Conservation (phyloP, 805 yeast species). For the Suhomyces prunicola region DNA sequence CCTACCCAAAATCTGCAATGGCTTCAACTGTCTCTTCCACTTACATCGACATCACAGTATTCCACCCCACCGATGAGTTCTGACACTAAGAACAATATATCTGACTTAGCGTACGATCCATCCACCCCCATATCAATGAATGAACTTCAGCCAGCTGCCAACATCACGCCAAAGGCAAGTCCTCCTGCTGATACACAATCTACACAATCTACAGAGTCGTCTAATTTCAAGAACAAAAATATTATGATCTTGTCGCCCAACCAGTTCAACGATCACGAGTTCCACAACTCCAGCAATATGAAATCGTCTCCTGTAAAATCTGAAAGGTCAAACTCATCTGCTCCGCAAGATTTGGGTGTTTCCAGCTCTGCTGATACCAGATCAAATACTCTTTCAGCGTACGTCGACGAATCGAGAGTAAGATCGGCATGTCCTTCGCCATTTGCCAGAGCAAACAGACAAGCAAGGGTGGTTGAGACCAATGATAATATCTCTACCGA, state of each 20-base stretch:
- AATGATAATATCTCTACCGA: conserved; percentile 19
- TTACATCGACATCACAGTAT: conserved; percentile 15
- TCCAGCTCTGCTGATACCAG: not conserved
- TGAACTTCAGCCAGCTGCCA: conserved; percentile 14
- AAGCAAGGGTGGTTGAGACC: conserved; percentile 44
- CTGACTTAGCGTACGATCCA: not conserved
- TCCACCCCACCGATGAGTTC: conserved; percentile 14
- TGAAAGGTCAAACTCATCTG: not conserved
- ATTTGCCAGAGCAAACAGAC: conserved; percentile 41
- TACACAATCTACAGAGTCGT: not conserved
- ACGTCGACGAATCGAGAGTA: conserved; percentile 18
- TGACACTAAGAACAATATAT: not conserved
- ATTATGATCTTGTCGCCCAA: conserved; percentile 38
- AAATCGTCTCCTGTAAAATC: conserved; percentile 1
- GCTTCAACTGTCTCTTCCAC: conserved; percentile 2
- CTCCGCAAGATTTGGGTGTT: not conserved
- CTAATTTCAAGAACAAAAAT: conserved; percentile 20
- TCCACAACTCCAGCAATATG: conserved; percentile 19
- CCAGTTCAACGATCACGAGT: conserved; percentile 34
- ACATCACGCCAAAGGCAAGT: conserved; percentile 8
- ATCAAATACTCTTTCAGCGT: conserved; percentile 6
- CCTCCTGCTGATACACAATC: not conserved
- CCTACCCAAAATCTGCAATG: not conserved
- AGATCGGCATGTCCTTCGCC: conserved; percentile 38
- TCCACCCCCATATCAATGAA: not conserved